These are phyloP conservation scores for Fusarium euwallaceae DNA, from an alignment of 2,329 filamentous ascomycete species.

Conservation along the genomic window DNA sequence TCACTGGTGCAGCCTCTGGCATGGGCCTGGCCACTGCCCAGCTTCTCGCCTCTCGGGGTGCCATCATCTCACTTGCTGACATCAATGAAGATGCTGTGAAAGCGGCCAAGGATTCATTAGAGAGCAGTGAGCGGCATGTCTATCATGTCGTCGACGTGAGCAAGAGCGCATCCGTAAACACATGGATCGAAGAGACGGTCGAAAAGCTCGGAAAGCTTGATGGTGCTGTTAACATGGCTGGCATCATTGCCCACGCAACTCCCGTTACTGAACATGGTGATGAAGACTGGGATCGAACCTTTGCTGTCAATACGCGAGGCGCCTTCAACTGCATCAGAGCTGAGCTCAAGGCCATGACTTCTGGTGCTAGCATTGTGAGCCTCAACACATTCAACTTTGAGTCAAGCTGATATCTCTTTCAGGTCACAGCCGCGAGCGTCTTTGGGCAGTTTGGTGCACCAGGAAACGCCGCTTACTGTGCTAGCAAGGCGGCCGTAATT, in stretches of 20 bases:
- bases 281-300: conserved; percentile 56
- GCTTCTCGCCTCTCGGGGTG: conserved; percentile 32
- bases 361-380: conserved; percentile 42
- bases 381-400: conserved; percentile 46
- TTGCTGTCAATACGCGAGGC: conserved; percentile 61
- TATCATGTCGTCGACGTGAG: conserved; percentile 27
- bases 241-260: conserved; percentile 24
- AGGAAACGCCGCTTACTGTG: conserved; percentile 47
- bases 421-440: conserved; percentile 50
- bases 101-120: background rate
- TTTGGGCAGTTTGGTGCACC: conserved; percentile 49
- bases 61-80: conserved; percentile 39
- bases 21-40: conserved; percentile 42
- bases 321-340: conserved; percentile 64
- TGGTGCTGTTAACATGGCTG: conserved; percentile 58
- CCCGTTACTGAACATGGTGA: conserved; percentile 54
- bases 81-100: conserved; percentile 30
- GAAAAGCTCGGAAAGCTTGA: conserved; percentile 54
- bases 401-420: conserved; percentile 49
- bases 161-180: conserved; percentile 25
- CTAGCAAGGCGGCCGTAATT: conserved; percentile 50
- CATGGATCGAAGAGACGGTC: conserved; percentile 50
- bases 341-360: conserved; percentile 55
- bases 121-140: background rate
- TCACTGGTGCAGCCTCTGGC: conserved; percentile 38